Evolutionary conservation across 2,329 filamentous ascomycete genomes (phyloP).

Genomic region (Aspergillus felis): DNA sequence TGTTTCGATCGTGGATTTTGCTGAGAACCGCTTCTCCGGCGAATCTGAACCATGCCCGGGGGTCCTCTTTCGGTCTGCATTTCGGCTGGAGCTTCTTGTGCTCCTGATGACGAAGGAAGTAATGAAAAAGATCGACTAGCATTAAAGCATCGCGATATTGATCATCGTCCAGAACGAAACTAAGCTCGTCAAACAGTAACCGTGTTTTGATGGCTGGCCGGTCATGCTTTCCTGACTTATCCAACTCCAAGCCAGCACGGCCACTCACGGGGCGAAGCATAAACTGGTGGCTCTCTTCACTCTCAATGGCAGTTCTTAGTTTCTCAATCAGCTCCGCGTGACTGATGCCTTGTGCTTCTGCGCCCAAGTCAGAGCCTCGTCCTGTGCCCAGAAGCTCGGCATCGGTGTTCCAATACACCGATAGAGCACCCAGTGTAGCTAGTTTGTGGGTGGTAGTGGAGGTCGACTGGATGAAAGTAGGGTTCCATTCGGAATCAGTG

Average conservation of each 20-base stretch:
- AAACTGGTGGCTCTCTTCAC: constrained; percentile 77
- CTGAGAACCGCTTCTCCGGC: constrained; percentile 82
- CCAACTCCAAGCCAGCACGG: constrained; percentile 87
- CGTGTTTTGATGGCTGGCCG: constrained; percentile 85
- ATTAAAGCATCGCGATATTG: constrained; percentile 97
- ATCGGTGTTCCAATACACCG: constrained; percentile 98
- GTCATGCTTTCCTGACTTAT: constrained; percentile 80
- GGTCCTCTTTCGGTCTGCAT: constrained; percentile 78
- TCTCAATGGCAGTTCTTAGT: constrained; percentile 76
- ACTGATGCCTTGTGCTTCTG: constrained; percentile 55
- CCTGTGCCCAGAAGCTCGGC: constrained; percentile 77
- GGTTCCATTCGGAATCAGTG: constrained; percentile 91
- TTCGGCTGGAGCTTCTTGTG: constrained; percentile 92
- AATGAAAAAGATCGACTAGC: constrained; percentile 98
- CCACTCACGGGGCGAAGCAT: constrained; percentile 95
- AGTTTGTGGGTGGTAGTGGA: constrained; percentile 85
- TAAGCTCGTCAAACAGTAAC: constrained; percentile 93
- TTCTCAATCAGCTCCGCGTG: constrained; percentile 74
- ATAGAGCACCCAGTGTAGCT: constrained; percentile 81
- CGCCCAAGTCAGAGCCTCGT: constrained; percentile 62
- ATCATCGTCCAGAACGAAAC: constrained; percentile 93
- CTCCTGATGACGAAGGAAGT: constrained; percentile 95
- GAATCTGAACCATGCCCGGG: constrained; percentile 86
- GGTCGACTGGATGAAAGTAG: constrained; percentile 90
- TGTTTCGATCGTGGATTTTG: constrained; percentile 93